Evolutionary conservation across 768 basidiomycete species (phyloP), one percentile per base, ranked within the genome.

Genomic region (Macrolepiota fuliginosa): DNA sequence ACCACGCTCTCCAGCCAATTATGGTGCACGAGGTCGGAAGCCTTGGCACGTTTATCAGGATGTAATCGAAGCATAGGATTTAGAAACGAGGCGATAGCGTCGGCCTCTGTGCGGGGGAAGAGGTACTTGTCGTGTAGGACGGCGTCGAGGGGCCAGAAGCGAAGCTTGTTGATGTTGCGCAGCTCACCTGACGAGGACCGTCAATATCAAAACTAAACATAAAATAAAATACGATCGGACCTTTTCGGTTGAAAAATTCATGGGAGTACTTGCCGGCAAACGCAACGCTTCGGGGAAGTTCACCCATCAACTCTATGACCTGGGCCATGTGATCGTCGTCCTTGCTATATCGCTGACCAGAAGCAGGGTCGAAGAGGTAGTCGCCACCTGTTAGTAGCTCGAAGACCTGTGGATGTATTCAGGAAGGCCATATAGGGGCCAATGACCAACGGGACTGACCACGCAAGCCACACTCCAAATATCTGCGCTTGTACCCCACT

Each of bases 271-370:
- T 98, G 25, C 96, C 96, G 5, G 86, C 83, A 68, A 96, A 86
- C 2, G 94, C 94, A 45, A 98, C 77, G 52, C 79, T 79, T 69
- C 87, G 87, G 1, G 94, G 94, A 45, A 96, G 83, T 66, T 97
- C 94, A 47, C 96, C 96, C 70, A 98, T 80, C 11, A 98, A 82
- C 76, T 99, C 96, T 73, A 98, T 93, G 65, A 98, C 93, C 77
- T 99, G 97, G 2, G 97, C 96, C 63, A 98, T 93, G 70, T 99
- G 96, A 70, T 94, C 92, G 72, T 96, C 94, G 74, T 96, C 94
- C 73, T 98, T 98, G 77, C 89, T 92, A 71, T 97, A 98, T 45
- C 95, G 87, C 52, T 92, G 89, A 2, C 96, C 96, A 1, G 92
- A 91, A 22, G 94, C 94, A 0, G 96, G 96, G 71, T 98, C 97